Evolutionary conservation across 1,284 basidiomycete species (phyloP).

Genomic region (Pisolithus thermaeus): DNA sequence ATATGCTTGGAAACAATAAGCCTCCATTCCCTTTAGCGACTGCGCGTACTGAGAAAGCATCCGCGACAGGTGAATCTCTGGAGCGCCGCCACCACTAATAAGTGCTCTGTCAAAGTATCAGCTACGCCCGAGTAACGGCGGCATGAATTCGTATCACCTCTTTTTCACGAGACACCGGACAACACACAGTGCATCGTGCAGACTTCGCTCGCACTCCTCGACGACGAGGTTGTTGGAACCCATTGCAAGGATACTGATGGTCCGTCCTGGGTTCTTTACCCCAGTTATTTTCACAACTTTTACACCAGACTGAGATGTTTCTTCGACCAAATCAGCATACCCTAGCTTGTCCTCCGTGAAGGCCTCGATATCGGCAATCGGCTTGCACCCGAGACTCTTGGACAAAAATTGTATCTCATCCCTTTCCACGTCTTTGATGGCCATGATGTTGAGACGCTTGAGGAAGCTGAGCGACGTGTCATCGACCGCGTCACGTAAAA

Average conservation of each 20-base stretch:
- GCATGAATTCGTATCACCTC: constrained; percentile 40
- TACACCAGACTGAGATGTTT: constrained; percentile 78
- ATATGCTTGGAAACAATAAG: constrained; percentile 98
- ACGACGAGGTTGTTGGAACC: constrained; percentile 92
- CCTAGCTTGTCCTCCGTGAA: constrained; percentile 99
- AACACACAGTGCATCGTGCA: constrained; percentile 98
- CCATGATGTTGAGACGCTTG: constrained; percentile 95
- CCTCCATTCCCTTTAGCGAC: constrained; percentile 96
- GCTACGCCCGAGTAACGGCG: not conserved
- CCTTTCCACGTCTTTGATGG: constrained; percentile 96
- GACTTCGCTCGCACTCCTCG: constrained; percentile 94
- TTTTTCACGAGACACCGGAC: constrained; percentile 99
- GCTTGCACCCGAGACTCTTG: constrained; percentile 93
- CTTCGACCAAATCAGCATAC: constrained; percentile 93
- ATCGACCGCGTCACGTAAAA: constrained; percentile 97
- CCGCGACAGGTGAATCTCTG: constrained; percentile 97
- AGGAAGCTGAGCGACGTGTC: constrained; percentile 99
- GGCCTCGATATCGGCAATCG: constrained; percentile 95
- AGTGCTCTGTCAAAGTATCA: constrained; percentile 59
- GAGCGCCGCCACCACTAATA: constrained; percentile 96
- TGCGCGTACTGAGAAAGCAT: constrained; percentile 89
- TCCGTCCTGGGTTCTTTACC: constrained; percentile 92
- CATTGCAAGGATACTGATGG: constrained; percentile 93
- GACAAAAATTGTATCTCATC: constrained; percentile 98
- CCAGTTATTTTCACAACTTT: constrained; percentile 95